A percentile compares a stretch with the other conserved stretches of the same genome.
These are phyloP conservation scores for Nepenthes mirabilis DNA, from an alignment of 148 eudicot species.

Conservation along the genomic window DNA sequence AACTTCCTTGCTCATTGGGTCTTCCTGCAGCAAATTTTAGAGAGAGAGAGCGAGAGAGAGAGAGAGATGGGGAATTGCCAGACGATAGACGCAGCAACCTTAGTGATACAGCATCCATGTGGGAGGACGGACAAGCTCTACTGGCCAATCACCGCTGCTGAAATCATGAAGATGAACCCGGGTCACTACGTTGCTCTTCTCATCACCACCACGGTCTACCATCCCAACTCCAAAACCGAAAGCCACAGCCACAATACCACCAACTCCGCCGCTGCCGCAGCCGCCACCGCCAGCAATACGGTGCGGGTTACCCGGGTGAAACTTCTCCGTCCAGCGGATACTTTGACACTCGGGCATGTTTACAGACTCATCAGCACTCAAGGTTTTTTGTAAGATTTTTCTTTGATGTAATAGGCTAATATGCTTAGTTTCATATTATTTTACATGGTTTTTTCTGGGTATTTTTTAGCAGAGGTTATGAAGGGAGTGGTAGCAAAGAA, in stretches of 20 bases:
- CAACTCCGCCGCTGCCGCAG: conserved; percentile 1
- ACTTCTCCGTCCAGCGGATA: conserved; percentile 74
- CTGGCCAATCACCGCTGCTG: conserved; percentile 43
- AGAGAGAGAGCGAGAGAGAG: conserved; percentile 13
- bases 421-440: not conserved
- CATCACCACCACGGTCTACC: conserved; percentile 63
- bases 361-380: conserved; percentile 76
- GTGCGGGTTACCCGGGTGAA: conserved; percentile 70
- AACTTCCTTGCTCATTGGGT: not conserved
- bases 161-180: conserved; percentile 79
- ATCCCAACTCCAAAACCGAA: conserved; percentile 7
- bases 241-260: conserved; percentile 6
- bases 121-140: conserved; percentile 58
- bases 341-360: conserved; percentile 70
- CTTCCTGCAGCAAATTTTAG: not conserved
- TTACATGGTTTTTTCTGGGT: not conserved
- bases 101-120: conserved; percentile 66
- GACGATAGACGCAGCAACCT: conserved; percentile 79
- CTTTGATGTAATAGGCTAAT: not conserved
- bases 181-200: conserved; percentile 89
- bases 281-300: conserved; percentile 13
- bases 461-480: conserved; percentile 63
- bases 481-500: conserved; percentile 85
- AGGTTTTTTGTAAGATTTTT: conserved; percentile 20
- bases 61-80: conserved; percentile 89